Percentiles rank a stretch among this genome's conserved stretches.
These are phyloP conservation scores for Mucor saturninus DNA, from an alignment of 371 early-diverging fungal genomes.

Conservation along the genomic window DNA sequence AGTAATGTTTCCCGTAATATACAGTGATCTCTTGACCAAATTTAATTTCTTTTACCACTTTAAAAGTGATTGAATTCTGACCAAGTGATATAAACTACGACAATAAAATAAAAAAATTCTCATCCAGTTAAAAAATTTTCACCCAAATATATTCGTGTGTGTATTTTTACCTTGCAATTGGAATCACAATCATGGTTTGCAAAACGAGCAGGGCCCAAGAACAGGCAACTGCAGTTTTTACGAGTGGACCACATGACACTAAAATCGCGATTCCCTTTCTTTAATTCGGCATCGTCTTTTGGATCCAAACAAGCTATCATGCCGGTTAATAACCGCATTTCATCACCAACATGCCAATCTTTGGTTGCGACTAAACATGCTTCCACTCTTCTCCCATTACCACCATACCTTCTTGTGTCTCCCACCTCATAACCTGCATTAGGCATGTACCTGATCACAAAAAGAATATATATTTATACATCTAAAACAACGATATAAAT, in stretches of 20 bases:
- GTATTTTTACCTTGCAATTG: slow-evolving; percentile 67
- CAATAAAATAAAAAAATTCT: slow-evolving; percentile 1
- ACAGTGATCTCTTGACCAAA: slow-evolving; percentile 89
- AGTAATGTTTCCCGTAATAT: slow-evolving; percentile 87
- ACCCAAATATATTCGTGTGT: too few species aligned
- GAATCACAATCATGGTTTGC: slow-evolving; percentile 95
- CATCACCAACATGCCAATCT: slow-evolving; percentile 75
- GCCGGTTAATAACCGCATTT: slow-evolving; percentile 80
- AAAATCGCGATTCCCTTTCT: slow-evolving; percentile 76
- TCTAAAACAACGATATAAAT: not conserved
- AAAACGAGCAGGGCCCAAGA: slow-evolving; percentile 96
- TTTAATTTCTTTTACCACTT: slow-evolving; percentile 74
- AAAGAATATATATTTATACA: slow-evolving; percentile 33
- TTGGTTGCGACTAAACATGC: slow-evolving; percentile 87
- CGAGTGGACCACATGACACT: slow-evolving; percentile 86
- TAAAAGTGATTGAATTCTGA: slow-evolving; percentile 75
- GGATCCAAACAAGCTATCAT: slow-evolving; percentile 74
- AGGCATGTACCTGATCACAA: slow-evolving; percentile 75
- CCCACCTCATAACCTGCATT: slow-evolving; percentile 84
- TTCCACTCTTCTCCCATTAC: slow-evolving; percentile 72
- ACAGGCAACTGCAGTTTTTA: slow-evolving; percentile 74
- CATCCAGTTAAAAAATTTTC: slow-evolving; percentile 1
- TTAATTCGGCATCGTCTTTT: slow-evolving; percentile 72
- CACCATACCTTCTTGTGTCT: slow-evolving; percentile 76
- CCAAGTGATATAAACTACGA: slow-evolving; percentile 68